Evolutionary conservation across 2,329 filamentous ascomycete species (phyloP), one percentile per base, ranked within the genome.

Genomic region (Botryotinia globosa): DNA sequence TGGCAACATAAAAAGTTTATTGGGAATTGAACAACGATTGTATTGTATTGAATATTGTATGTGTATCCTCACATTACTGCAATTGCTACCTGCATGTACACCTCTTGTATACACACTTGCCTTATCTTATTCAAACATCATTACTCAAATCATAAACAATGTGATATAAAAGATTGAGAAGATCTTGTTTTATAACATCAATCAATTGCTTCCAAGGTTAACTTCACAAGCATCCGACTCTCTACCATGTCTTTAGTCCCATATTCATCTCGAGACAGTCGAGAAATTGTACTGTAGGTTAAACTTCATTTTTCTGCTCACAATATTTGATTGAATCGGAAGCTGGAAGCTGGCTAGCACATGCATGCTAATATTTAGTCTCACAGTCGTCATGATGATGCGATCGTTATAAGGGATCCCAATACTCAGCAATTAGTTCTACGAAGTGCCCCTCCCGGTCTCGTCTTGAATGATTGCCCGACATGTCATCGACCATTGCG

Each of bases 321-420:
- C 7, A 34, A 29, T 48, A 29, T 32, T 22, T 39, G 14, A 7
- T 25, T 44, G 29, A 25, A 9, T 20, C 4, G 32, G 32, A 29
- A 45, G 16, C n/a, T 66, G 25, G 39, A 22, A 56, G 20, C n/a
- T 56, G 9, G 51, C n/a, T 32, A 9, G 51, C 16, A 56, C n/a
- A 51, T 44, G 34, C 29, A 51, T 63, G 54, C 76, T 80, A 59
- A 79, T 32, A 42, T 44, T 48, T 16, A 34, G 25, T 51, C 42
- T 51, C 42, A 29, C 79, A 98, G 96, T 69, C 96, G 95, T 75
- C 94, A 98, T 82, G 92, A 93, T 80, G 94, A 97, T 83, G 92
- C 94, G 34, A 90, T 99, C 73, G 96, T 99, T 62, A 90, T 98
- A 54, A 94, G 93, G 80, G 95, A 99, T 83, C 92, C 90, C 64